A percentile compares a stretch with the other conserved stretches of the same genome.
Conservation (phyloP, 2,329 filamentous ascomycete genomes). For the Lithohypha guttulata region DNA sequence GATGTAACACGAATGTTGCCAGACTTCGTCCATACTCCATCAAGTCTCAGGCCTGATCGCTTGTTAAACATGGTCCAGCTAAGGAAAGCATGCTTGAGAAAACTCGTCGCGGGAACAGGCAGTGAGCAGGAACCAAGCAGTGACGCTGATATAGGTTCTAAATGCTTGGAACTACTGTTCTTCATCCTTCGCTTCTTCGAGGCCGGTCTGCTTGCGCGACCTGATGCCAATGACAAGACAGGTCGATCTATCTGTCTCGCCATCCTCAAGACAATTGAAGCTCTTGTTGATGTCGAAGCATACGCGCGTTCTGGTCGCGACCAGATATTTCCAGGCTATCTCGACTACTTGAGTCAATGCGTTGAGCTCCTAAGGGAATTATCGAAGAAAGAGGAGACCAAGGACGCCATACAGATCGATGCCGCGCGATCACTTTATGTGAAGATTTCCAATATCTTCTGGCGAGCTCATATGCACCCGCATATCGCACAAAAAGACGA, state of each 20-base stretch:
- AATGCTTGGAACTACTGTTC: slow-evolving; percentile 1
- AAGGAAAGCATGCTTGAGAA: slow-evolving; percentile 5
- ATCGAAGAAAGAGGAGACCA: too few species aligned
- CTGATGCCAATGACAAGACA: background rate
- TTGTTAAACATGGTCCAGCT: slow-evolving; percentile 4
- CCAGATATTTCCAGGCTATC: background rate
- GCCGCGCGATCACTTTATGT: background rate
- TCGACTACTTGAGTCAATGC: too few species aligned
- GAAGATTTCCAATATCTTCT: slow-evolving; percentile 33
- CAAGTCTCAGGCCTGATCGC: background rate
- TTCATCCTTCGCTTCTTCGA: slow-evolving; percentile 1
- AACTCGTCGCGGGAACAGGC: too few species aligned
- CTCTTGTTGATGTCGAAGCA: slow-evolving; percentile 2
- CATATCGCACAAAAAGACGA: slow-evolving; percentile 23
- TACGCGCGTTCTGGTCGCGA: background rate
- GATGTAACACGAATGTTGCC: background rate
- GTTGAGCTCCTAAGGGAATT: too few species aligned
- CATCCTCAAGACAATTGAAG: slow-evolving; percentile 6
- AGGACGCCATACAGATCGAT: too few species aligned
- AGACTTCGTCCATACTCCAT: background rate
- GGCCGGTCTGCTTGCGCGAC: background rate
- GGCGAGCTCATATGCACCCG: slow-evolving; percentile 36
- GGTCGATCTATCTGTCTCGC: background rate
- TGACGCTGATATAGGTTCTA: too few species aligned
- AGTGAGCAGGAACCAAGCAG: too few species aligned